Conservation (phyloP, 352 stramenopile species). For the Phytopythium chamaehyphon region DNA sequence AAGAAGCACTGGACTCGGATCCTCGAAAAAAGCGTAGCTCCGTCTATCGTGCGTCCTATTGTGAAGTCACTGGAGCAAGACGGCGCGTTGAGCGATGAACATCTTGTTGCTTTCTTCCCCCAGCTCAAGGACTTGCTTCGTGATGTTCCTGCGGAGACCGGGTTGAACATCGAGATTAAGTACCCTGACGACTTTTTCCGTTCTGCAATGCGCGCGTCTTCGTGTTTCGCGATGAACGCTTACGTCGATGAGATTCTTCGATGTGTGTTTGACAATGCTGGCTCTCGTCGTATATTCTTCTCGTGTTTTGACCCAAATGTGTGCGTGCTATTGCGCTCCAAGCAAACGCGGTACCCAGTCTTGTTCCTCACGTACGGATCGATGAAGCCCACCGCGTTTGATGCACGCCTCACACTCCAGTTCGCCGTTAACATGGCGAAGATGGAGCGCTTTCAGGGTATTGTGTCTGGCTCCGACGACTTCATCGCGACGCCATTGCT, state of each 20-base stretch:
- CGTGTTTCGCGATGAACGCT: constrained; percentile 64
- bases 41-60: constrained; percentile 5
- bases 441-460: constrained; percentile 63
- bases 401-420: constrained; percentile 60
- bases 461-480: constrained; percentile 73
- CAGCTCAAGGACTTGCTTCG: constrained; percentile 60
- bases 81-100: constrained; percentile 26
- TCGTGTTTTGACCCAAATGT: constrained; percentile 77
- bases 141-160: constrained; percentile 67
- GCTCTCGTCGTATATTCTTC: constrained; percentile 67
- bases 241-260: constrained; percentile 71
- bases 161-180: constrained; percentile 83
- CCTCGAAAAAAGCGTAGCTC: constrained; percentile 18
- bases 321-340: constrained; percentile 59
- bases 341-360: constrained; percentile 73
- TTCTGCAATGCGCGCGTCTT: constrained; percentile 32
- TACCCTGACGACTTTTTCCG: constrained; percentile 57
- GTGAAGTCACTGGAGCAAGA: constrained; percentile 1
- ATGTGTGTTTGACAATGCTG: constrained; percentile 65
- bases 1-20: constrained; percentile 70
- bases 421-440: constrained; percentile 52
- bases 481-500: constrained; percentile 54
- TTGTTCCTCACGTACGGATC: constrained; percentile 71
- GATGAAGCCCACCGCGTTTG: constrained; percentile 34
- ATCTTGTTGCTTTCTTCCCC: constrained; percentile 71